Base-by-base conservation (phyloP, 768 basidiomycete species). In the Psilocybe cubensis region DNA sequence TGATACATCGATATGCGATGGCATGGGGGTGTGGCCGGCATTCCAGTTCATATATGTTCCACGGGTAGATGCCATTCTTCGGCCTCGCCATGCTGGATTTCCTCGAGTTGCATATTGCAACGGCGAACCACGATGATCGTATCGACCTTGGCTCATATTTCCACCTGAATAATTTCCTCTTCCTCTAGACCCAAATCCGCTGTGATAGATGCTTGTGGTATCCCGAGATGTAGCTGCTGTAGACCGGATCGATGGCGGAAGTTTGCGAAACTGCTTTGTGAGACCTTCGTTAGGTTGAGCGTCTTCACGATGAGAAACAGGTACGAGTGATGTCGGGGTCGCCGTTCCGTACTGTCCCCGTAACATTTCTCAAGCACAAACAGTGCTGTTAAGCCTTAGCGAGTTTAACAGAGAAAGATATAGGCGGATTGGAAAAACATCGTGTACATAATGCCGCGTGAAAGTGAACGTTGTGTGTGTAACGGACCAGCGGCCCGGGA, bases 261-360 rank as follows among this genome's bases (percentile, higher is more conserved):
- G 28, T 10, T 54, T 59, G 18, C 46, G 54, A 20, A 31, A 51
- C 18, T 57, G 42, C 52, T 46, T 54, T 28, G 56, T 43, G 24
- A 52, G 58, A 8, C 31, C 45, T 46, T 64, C 63, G 29, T 64
- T 64, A 7, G 63, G 63, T 24, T 64, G 63, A 3, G 52, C 59
- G 52, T 64, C 63, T 48, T 64, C 63, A 1, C 59, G 50, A 42
- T 64, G 63, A 7, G 35, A 20, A 1, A 57, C 58, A 3, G 63
- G 56, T 27, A 56, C 50, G 17, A 57, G 31, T 18, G 60, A 47
- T 12, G 60, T 54, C 14, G 57, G 60, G 4, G 60, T 45, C 6
- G 55, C 52, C 18, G 56, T 47, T 20, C 63, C 63, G 46, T 64
- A 61, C 58, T 57, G 60, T 10, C 29, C 55, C 35, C 54, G 49